Conservation (phyloP, 2,329 filamentous ascomycete genomes). For the Alternaria angustiovoidea region DNA sequence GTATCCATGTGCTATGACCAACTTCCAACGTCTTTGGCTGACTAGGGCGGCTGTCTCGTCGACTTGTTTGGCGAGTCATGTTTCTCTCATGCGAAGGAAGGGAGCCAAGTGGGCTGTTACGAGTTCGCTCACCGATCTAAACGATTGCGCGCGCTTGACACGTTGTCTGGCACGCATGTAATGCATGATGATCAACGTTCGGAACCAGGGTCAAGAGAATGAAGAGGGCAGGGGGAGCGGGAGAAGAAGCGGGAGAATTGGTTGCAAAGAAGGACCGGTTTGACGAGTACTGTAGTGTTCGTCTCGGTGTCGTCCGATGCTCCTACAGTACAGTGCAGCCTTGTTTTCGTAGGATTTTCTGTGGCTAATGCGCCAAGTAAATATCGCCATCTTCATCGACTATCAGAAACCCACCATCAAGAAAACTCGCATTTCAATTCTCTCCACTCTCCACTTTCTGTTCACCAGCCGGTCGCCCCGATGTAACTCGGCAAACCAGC, state of each 20-base stretch:
- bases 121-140: constrained; percentile 4
- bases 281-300: not conserved
- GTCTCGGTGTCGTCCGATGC: not conserved
- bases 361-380: not conserved
- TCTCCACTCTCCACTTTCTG: not conserved
- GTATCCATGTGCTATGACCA: constrained; percentile 1
- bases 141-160: not conserved
- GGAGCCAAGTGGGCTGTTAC: constrained; percentile 1
- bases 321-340: not conserved
- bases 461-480: not conserved
- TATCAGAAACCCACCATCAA: not conserved
- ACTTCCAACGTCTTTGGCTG: not conserved
- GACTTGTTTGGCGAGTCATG: constrained; percentile 1
- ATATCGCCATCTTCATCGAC: not conserved
- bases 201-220: not conserved
- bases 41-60: not conserved
- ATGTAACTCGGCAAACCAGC: not conserved
- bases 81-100: not conserved
- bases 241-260: constrained; percentile 5
- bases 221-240: constrained; percentile 1
- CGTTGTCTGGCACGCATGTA: constrained; percentile 3
- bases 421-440: not conserved
- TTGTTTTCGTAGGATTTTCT: not conserved
- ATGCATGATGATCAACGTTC: constrained; percentile 4
- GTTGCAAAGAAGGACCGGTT: constrained; percentile 1